Evolutionary conservation across 305 asterid genomes (phyloP).

Genomic region (Lippia alba): DNA sequence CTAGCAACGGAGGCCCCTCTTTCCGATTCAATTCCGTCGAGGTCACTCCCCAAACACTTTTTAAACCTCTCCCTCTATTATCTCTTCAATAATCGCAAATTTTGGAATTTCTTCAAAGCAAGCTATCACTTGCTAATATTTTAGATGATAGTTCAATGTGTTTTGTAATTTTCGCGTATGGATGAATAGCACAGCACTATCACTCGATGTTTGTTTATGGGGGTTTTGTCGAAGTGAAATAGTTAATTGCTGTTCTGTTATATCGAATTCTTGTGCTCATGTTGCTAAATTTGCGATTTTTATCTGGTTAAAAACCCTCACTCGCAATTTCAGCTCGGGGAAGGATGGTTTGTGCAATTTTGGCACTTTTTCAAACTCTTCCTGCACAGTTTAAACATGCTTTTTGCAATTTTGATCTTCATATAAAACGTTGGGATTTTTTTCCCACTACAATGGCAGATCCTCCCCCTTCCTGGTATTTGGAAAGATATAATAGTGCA

Average conservation of each 20-base stretch:
- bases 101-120: no score
- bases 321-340: background rate
- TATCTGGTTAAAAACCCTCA: background rate
- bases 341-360: background rate
- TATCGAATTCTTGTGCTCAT: background rate
- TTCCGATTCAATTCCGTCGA: conserved; percentile 90
- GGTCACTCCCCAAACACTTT: conserved; percentile 48
- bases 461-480: background rate
- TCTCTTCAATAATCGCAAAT: background rate
- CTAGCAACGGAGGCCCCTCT: conserved; percentile 92
- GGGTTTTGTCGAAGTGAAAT: background rate
- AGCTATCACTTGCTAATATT: no score
- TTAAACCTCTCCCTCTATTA: background rate
- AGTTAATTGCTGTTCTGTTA: background rate
- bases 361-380: background rate
- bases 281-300: background rate
- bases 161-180: no score
- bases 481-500: background rate
- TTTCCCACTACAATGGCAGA: background rate
- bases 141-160: no score
- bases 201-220: background rate
- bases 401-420: background rate
- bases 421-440: background rate
- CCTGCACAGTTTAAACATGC: no score
- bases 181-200: no score